Evolutionary conservation across 2,329 filamentous ascomycete genomes (phyloP).

Genomic region (Capronia epimyces): DNA sequence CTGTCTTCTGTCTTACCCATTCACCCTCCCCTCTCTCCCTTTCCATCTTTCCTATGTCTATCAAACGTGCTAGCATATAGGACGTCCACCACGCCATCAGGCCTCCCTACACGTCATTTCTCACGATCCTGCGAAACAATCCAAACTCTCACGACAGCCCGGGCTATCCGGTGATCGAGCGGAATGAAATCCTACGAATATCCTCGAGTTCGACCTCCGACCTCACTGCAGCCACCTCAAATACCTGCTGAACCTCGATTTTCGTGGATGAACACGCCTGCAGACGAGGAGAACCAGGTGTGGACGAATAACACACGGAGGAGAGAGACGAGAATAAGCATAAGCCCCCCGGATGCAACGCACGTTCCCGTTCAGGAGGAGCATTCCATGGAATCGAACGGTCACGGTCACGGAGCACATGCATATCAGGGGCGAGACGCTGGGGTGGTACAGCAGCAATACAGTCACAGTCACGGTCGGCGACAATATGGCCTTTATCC

Average conservation of each 20-base stretch:
- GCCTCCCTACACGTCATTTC: constrained; percentile 7
- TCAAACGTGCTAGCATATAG: neutral
- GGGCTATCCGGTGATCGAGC: constrained; percentile 7
- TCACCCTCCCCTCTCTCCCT: constrained; percentile 4
- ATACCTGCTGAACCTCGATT: constrained; percentile 12
- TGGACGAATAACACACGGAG: constrained; percentile 10
- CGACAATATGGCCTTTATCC: constrained; percentile 7
- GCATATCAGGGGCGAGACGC: constrained; percentile 10
- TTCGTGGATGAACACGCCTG: constrained; percentile 24
- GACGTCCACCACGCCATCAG: neutral
- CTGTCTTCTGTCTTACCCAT: neutral
- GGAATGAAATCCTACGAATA: constrained; percentile 25
- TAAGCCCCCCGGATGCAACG: neutral
- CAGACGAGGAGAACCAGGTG: constrained; percentile 17
- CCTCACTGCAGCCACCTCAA: constrained; percentile 17
- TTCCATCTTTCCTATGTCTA: neutral
- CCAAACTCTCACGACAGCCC: constrained; percentile 5
- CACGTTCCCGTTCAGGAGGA: neutral
- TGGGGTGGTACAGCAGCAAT: constrained; percentile 11
- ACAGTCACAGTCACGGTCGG: constrained; percentile 3
- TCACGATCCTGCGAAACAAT: constrained; percentile 7
- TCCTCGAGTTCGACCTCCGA: constrained; percentile 23
- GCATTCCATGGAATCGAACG: constrained; percentile 14
- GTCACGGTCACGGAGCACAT: constrained; percentile 1
- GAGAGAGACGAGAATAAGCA: neutral